These are phyloP conservation scores for Kwoniella europaea DNA, from an alignment of 768 basidiomycete species.

Conservation along the genomic window DNA sequence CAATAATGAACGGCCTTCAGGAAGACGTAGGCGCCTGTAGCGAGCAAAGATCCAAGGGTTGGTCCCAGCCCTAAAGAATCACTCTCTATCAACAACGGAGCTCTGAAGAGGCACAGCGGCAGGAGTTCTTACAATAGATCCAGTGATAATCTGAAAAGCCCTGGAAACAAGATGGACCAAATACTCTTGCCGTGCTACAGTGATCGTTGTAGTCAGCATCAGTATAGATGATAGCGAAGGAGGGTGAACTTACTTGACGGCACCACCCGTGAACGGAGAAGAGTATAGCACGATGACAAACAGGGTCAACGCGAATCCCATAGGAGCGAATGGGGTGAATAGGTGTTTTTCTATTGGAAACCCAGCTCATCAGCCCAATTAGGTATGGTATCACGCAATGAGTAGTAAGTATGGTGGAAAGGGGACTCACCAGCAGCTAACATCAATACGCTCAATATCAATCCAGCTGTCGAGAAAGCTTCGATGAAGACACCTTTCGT, in stretches of 20 bases:
- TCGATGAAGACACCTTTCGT: slow-evolving; percentile 55
- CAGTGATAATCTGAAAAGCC: slow-evolving; percentile 49
- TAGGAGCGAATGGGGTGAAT: slow-evolving; percentile 47
- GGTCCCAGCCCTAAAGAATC: slow-evolving; percentile 67
- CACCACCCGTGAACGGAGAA: slow-evolving; percentile 49
- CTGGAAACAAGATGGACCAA: slow-evolving; percentile 47
- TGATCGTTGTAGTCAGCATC: not conserved
- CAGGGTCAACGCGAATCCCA: slow-evolving; percentile 50
- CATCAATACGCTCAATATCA: slow-evolving; percentile 52
- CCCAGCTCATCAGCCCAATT: not conserved
- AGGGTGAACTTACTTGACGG: slow-evolving; percentile 48
- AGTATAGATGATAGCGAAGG: not conserved
- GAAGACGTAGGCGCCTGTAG: slow-evolving; percentile 65
- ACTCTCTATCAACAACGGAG: slow-evolving; percentile 7
- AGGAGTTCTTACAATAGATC: slow-evolving; percentile 41
- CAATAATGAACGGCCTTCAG: slow-evolving; percentile 61
- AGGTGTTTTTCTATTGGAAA: slow-evolving; percentile 32
- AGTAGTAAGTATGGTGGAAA: not conserved
- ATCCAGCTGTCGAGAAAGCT: slow-evolving; percentile 51
- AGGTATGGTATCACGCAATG: too few species aligned
- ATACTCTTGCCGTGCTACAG: slow-evolving; percentile 50
- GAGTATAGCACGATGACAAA: slow-evolving; percentile 50
- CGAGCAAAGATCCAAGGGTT: slow-evolving; percentile 69
- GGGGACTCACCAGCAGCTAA: slow-evolving; percentile 46
- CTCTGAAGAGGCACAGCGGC: not conserved